These are phyloP conservation scores for Neurospora sp. DNA, from an alignment of 495 filamentous ascomycete species.

Conservation along the genomic window DNA sequence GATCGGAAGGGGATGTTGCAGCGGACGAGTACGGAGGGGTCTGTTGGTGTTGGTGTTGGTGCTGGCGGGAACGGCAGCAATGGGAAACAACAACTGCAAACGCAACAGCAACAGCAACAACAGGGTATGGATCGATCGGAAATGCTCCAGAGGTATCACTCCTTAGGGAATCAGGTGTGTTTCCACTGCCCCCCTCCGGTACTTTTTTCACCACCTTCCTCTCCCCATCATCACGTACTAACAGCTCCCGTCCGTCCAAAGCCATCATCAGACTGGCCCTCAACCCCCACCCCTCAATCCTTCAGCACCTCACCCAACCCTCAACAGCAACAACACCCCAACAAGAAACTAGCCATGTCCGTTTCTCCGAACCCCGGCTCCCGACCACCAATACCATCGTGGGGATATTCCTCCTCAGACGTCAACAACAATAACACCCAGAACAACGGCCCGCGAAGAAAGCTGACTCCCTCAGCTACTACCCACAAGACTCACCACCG, in stretches of 20 bases:
- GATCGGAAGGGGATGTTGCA: constrained; percentile 26
- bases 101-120: background rate
- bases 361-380: constrained; percentile 8
- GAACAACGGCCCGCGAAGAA: background rate
- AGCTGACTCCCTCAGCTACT: background rate
- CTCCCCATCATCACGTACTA: background rate
- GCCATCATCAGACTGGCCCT: background rate
- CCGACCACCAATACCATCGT: constrained; percentile 19
- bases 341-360: constrained; percentile 15
- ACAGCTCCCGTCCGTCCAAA: background rate
- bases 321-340: constrained; percentile 8
- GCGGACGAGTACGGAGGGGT: constrained; percentile 10
- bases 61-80: background rate
- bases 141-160: constrained; percentile 26
- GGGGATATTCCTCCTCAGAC: constrained; percentile 6
- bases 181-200: background rate
- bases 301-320: constrained; percentile 6
- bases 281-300: constrained; percentile 7
- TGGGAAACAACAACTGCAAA: background rate
- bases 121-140: constrained; percentile 17
- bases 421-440: background rate
- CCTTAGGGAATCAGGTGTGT: constrained; percentile 22
- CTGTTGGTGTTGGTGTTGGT: background rate
- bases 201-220: background rate
- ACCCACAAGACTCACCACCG: background rate